These are phyloP conservation scores for Tylopilus cervinicoccineus DNA, from an alignment of 768 basidiomycete genomes.

Conservation along the genomic window DNA sequence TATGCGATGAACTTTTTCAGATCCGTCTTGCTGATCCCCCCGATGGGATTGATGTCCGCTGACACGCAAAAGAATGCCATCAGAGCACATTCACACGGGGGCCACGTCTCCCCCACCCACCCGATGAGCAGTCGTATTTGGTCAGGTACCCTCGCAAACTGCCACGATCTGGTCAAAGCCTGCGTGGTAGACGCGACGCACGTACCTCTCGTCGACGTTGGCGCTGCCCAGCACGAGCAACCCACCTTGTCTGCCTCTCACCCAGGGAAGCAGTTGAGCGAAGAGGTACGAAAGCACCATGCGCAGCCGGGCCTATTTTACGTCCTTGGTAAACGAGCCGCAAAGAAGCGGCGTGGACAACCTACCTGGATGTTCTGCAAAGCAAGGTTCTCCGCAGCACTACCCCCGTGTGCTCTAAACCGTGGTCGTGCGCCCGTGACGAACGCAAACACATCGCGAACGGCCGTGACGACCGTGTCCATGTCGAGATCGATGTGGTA, in stretches of 20 bases:
- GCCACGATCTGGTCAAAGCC: background rate
- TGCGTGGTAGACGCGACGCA: background rate
- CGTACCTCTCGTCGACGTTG: slow-evolving; percentile 94
- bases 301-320: slow-evolving; percentile 75
- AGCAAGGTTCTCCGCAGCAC: slow-evolving; percentile 86
- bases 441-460: slow-evolving; percentile 76
- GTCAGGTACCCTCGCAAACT: slow-evolving; percentile 96
- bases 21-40: slow-evolving; percentile 96
- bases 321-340: background rate
- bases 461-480: slow-evolving; percentile 85
- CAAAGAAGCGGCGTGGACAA: background rate
- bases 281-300: slow-evolving; percentile 97
- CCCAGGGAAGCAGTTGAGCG: slow-evolving; percentile 92
- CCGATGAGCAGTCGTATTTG: slow-evolving; percentile 95
- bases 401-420: slow-evolving; percentile 86
- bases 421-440: slow-evolving; percentile 72
- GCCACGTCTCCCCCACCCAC: slow-evolving; percentile 44
- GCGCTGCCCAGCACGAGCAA: slow-evolving; percentile 95
- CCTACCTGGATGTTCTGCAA: slow-evolving; percentile 92
- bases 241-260: slow-evolving; percentile 77
- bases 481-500: slow-evolving; percentile 96
- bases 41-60: slow-evolving; percentile 99
- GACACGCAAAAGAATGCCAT: too few species aligned
- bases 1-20: slow-evolving; percentile 93
- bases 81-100: too few species aligned